Conservation (phyloP, 441 rosid genomes). For the Daphne laureola region DNA sequence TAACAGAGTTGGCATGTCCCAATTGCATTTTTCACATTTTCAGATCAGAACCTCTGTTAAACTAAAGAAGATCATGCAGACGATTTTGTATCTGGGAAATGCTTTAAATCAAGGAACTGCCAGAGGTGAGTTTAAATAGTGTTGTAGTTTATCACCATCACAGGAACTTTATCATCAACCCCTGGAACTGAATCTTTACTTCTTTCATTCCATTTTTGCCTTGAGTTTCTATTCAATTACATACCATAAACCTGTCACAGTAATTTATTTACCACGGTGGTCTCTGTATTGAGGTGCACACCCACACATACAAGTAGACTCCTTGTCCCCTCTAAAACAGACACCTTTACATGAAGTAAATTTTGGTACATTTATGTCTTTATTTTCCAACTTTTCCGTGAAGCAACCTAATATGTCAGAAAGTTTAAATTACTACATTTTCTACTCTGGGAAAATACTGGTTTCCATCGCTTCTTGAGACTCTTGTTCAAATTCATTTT, state of each 20-base stretch:
- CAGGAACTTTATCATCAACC: background rate
- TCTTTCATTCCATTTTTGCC: background rate
- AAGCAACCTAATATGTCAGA: too few relatives aligned
- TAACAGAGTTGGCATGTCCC: conserved; percentile 1
- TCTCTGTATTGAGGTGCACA: too few relatives aligned
- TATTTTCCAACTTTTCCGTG: too few relatives aligned
- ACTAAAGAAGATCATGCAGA: conserved; percentile 89
- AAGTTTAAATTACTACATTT: too few relatives aligned
- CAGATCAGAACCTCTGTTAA: conserved; percentile 67
- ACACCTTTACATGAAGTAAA: too few relatives aligned
- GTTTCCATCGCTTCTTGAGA: background rate
- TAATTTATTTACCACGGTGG: background rate
- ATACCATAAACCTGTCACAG: background rate
- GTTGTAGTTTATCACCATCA: background rate
- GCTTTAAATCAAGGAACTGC: conserved; percentile 97
- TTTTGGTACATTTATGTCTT: too few relatives aligned
- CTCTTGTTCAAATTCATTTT: background rate
- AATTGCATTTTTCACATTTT: conserved; percentile 12
- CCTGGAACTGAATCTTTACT: conserved; percentile 11
- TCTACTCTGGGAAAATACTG: background rate
- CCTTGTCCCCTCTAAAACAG: too few relatives aligned
- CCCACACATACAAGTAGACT: too few relatives aligned
- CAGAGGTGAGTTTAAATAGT: conserved; percentile 59
- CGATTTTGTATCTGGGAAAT: conserved; percentile 86
- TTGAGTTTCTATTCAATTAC: background rate